These are phyloP conservation scores for Carex arenaria DNA, from an alignment of 202 grass and related monocot genomes.

Conservation along the genomic window DNA sequence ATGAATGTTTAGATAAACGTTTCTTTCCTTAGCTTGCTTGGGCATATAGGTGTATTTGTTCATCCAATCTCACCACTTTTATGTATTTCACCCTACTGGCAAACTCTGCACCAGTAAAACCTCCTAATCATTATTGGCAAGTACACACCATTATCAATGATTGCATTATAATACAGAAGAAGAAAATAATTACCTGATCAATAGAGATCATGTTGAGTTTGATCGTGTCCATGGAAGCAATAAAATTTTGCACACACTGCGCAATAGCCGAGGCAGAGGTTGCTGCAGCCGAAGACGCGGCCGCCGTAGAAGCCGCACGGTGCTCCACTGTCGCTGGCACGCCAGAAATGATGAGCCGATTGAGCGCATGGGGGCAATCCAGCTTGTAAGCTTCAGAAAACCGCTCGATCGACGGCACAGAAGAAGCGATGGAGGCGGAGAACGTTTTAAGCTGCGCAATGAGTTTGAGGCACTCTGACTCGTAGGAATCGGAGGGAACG, in stretches of 20 bases:
- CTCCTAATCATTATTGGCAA: not conserved
- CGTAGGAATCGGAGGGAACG: too few species aligned
- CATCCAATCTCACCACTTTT: not conserved
- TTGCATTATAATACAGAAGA: too few species aligned
- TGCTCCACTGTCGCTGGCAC: conserved; percentile 92
- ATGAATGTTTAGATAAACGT: not conserved
- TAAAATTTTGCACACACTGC: conserved; percentile 89
- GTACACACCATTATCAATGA: not conserved
- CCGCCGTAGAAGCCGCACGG: conserved; percentile 37
- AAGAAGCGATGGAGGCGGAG: too few species aligned
- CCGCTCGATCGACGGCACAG: conserved; percentile 55
- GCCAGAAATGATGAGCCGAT: conserved; percentile 78
- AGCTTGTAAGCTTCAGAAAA: conserved; percentile 84
- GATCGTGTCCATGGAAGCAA: conserved; percentile 94
- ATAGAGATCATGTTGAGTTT: conserved; percentile 97
- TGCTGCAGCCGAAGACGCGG: conserved; percentile 1
- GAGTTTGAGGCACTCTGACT: too few species aligned
- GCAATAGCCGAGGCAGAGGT: conserved; percentile 44
- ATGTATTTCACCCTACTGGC: not conserved
- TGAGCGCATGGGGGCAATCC: conserved; percentile 75
- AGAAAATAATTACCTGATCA: conserved; percentile 43
- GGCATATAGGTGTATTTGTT: not conserved
- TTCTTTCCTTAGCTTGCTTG: not conserved
- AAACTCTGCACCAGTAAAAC: not conserved
- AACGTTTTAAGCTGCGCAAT: too few species aligned